Evolutionary conservation across 2,329 filamentous ascomycete genomes (phyloP), one percentile per base, ranked within the genome.

Genomic region (Penicillium polonicum): DNA sequence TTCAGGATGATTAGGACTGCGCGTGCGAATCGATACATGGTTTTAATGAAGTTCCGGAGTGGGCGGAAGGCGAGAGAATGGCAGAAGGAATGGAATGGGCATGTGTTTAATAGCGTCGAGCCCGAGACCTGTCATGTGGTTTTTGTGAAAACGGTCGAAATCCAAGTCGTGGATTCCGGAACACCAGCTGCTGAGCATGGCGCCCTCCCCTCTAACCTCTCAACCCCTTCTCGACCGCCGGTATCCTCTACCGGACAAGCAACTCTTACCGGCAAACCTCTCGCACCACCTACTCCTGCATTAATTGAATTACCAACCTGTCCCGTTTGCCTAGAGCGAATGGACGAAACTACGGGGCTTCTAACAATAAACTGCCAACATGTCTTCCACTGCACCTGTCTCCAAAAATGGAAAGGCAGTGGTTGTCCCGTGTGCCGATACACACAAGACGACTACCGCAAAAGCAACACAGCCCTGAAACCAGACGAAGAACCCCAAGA

Each of bases 301-400:
- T 82, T 97, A 1, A 83, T 96, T 53, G 94, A 99, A 76, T 80
- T 99, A 13, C 94, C 94, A 2, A 97, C 94, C 1, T 99, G 94
- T 64, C 92, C 94, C 0, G 94, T 99, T 10, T 99, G 94, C 65
- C 83, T 99, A 5, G 94, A 99, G 74, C 88, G 93, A 48, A 99
- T 99, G 94, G 94, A 99, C 69, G 93, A 97, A 72, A 97, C 92
- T 0, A 95, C 92, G 0, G 94, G 94, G 0, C 81, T 99, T 2
- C 85, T 99, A 71, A 99, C 94, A 0, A 97, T 97, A 41, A 88
- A 95, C 31, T 99, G 94, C 72, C 93, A 97, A 69, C 94, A 99
- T 69, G 91, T 97, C 51, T 99, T 99, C 71, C 94, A 99, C 73
- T 97, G 94, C 71, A 92, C 88, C 1, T 99, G 94, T 75, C 81